A percentile compares a stretch with the other conserved stretches of the same genome.
Conservation (phyloP, 768 basidiomycete genomes). For the Phlebiopsis gigantea region DNA sequence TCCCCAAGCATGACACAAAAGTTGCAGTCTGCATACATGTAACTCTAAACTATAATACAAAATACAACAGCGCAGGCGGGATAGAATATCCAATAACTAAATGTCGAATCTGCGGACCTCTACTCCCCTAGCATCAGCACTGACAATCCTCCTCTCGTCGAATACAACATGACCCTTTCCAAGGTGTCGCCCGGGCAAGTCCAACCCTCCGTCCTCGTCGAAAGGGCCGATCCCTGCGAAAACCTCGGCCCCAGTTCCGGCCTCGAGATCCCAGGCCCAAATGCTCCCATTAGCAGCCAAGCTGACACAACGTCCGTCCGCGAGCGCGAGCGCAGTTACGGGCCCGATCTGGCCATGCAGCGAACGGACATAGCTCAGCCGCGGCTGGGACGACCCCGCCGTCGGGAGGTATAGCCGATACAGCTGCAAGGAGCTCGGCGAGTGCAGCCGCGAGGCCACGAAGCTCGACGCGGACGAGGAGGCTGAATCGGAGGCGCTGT, state of each 20-base stretch:
- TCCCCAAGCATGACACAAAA: too few relatives aligned
- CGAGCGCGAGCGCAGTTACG: slow-evolving; percentile 61
- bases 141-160: slow-evolving; percentile 72
- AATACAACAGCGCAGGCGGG: neutral
- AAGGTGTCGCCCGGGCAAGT: neutral
- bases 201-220: slow-evolving; percentile 33
- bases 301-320: slow-evolving; percentile 81
- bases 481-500: slow-evolving; percentile 16
- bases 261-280: slow-evolving; percentile 86
- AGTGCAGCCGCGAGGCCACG: slow-evolving; percentile 34
- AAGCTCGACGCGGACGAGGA: slow-evolving; percentile 19
- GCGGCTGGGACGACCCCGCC: slow-evolving; percentile 47
- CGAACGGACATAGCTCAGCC: slow-evolving; percentile 65
- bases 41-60: neutral
- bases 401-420: slow-evolving; percentile 68
- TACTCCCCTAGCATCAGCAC: slow-evolving; percentile 31
- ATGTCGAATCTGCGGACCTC: slow-evolving; percentile 55
- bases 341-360: slow-evolving; percentile 67
- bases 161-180: slow-evolving; percentile 50
- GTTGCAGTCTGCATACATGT: too few relatives aligned
- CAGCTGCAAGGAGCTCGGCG: slow-evolving; percentile 58
- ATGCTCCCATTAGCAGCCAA: slow-evolving; percentile 66
- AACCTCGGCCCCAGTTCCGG: slow-evolving; percentile 32
- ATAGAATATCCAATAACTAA: slow-evolving; percentile 19
- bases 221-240: neutral